A percentile compares a stretch with the other conserved stretches of the same genome.
phyloP scores from a whole-genome alignment of 495 filamentous ascomycete genomes.

The Hyaloscypha hepaticicola region DNA sequence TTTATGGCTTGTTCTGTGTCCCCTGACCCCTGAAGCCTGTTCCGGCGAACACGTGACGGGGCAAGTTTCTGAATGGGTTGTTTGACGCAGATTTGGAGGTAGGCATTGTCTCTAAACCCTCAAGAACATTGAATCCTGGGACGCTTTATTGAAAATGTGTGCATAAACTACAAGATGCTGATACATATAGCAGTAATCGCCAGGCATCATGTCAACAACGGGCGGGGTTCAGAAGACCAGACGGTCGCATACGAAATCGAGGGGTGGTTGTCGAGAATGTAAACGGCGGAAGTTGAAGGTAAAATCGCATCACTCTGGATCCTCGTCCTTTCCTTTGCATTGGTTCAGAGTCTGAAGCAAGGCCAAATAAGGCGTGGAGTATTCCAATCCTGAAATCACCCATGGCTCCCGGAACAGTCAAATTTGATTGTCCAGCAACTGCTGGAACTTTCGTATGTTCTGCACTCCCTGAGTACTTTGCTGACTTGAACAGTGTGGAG shows the following conservation, averaged over 20 bases:
- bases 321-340: too few relatives aligned
- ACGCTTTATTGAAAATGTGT: not conserved
- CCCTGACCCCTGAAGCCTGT: not conserved
- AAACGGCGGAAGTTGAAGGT: constrained; percentile 25
- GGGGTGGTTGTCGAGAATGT: constrained; percentile 19
- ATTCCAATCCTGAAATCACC: too few relatives aligned
- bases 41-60: not conserved
- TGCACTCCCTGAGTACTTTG: too few relatives aligned
- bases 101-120: not conserved
- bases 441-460: too few relatives aligned
- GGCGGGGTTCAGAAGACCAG: constrained; percentile 8
- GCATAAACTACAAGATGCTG: not conserved
- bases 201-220: not conserved
- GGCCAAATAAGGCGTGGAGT: too few relatives aligned
- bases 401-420: too few relatives aligned
- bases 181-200: not conserved
- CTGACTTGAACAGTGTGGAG: constrained; percentile 5
- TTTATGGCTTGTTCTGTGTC: not conserved
- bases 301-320: not conserved
- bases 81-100: not conserved
- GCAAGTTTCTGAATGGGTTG: not conserved
- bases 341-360: too few relatives aligned
- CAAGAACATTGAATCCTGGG: not conserved
- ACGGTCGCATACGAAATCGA: constrained; percentile 18
- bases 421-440: too few relatives aligned